Base-by-base conservation (phyloP, 140 eudicot genomes). In the Ambrosia hybrid region DNA sequence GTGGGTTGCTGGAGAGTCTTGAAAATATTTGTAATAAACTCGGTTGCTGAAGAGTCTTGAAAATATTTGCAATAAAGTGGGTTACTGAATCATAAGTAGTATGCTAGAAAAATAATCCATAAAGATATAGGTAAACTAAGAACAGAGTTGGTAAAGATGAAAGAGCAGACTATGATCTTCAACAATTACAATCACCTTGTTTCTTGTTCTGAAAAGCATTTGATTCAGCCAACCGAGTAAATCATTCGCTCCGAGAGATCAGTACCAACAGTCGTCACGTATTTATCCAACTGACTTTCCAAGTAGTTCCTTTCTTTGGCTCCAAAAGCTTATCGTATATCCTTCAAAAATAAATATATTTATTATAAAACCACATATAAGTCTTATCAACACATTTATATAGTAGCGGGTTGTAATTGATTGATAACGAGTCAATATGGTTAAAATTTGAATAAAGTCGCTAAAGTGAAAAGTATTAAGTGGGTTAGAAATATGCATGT, bases 231-330 rank as follows among this genome's bases (percentile, higher is more conserved):
- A 4, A 87, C 67, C 5, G 91, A 82, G 81, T 80, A 89, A 51
- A 82, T 87, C 89, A 92, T 87, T 70, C 85, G n/a, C n/a, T n/a
- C n/a, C n/a, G n/a, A n/a, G n/a, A n/a, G n/a, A n/a, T n/a, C n/a
- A n/a, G n/a, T n/a, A 26, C 98, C 98, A 61, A 92, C 98, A 58
- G 66, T 93, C 48, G 49, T 85, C 80, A 45, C 70, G 67, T 89
- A 92, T 72, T 75, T 87, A 55, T 59, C 78, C 83, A 92, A 60
- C 84, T 82, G 90, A 48, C 68, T 68, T 68, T 89, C 96, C 80
- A 92, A 13, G 67, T 63, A 70, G 36, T 56, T 76, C 79, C 86
- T 78, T 68, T 85, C 83, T 51, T 73, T 51, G 30, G 81, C 70
- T 76, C 76, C 86, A 65, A 92, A 79, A n/a, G 91, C 93, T 51